Evolutionary conservation across 345 rosid species (phyloP).

Genomic region (Sisymbrium altissimum): DNA sequence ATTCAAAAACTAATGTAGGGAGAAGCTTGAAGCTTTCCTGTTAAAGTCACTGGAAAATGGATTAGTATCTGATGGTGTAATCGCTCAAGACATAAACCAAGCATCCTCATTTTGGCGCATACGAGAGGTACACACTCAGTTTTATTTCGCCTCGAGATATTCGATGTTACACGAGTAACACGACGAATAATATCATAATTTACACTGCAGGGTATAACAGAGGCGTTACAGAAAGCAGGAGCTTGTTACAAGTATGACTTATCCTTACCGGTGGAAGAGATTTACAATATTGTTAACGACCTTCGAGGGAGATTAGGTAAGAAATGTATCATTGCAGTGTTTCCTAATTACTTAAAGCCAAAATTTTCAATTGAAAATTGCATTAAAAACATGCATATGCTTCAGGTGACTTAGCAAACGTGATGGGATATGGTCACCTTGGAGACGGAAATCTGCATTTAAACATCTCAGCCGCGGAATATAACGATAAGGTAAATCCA

Average conservation of each 20-base stretch:
- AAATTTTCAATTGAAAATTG: background rate
- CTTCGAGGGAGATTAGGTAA: conserved; percentile 75
- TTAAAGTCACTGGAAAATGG: conserved; percentile 73
- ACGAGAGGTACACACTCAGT: conserved; percentile 58
- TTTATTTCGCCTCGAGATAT: background rate
- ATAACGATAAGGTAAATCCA: conserved; percentile 56
- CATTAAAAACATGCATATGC: conserved; percentile 6
- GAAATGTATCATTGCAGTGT: background rate
- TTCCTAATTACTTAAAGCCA: background rate
- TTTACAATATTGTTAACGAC: conserved; percentile 78
- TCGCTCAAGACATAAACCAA: conserved; percentile 94
- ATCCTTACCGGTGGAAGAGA: conserved; percentile 80
- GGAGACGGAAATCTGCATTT: conserved; percentile 96
- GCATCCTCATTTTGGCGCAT: conserved; percentile 88
- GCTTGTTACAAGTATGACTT: conserved; percentile 89
- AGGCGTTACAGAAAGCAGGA: conserved; percentile 84
- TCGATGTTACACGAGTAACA: background rate
- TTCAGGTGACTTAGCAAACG: conserved; percentile 69
- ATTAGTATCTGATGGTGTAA: conserved; percentile 82
- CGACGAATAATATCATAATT: background rate
- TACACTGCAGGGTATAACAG: conserved; percentile 68
- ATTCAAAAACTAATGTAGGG: conserved; percentile 43
- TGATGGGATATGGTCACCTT: conserved; percentile 88
- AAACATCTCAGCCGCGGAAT: conserved; percentile 65
- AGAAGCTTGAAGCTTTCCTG: conserved; percentile 89